Evolutionary conservation across 2,329 filamentous ascomycete species (phyloP).

Genomic region (Phaeosphaeria sp.): DNA sequence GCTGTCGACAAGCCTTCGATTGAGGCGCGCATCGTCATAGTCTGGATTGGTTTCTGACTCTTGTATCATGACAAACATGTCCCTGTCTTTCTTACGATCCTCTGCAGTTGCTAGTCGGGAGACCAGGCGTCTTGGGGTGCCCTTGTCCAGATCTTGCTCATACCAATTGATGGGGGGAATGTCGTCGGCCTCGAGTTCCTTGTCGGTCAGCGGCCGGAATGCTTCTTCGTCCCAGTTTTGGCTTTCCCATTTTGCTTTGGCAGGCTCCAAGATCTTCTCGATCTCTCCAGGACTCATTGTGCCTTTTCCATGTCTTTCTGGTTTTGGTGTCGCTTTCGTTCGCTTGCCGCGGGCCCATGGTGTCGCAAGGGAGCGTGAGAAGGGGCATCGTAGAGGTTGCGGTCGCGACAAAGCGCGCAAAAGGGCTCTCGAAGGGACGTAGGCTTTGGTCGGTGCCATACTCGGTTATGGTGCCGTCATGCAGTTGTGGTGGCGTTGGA

Average conservation of each 20-base stretch:
- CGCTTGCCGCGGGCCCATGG: slow-evolving; percentile 31
- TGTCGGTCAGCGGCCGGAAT: slow-evolving; percentile 21
- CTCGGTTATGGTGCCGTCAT: not conserved
- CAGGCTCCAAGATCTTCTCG: not conserved
- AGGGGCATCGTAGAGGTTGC: slow-evolving; percentile 22
- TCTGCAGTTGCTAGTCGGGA: slow-evolving; percentile 29
- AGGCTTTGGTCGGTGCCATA: slow-evolving; percentile 29
- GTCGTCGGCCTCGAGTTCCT: slow-evolving; percentile 28
- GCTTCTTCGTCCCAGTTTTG: slow-evolving; percentile 6
- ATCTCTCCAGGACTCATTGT: not conserved
- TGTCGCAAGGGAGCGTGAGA: slow-evolving; percentile 18
- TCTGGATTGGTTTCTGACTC: slow-evolving; percentile 32
- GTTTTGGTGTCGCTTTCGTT: slow-evolving; percentile 15
- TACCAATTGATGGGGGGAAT: slow-evolving; percentile 33
- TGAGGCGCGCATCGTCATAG: slow-evolving; percentile 36
- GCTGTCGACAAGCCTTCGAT: slow-evolving; percentile 33
- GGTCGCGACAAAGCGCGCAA: slow-evolving; percentile 33
- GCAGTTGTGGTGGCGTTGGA: not conserved
- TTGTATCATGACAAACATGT: slow-evolving; percentile 32
- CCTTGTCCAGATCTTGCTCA: slow-evolving; percentile 36
- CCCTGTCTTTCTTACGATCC: slow-evolving; percentile 27
- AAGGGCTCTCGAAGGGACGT: slow-evolving; percentile 33
- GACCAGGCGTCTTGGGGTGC: slow-evolving; percentile 30
- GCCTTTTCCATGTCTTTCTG: not conserved
- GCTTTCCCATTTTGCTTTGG: not conserved